Conservation (phyloP, 225 moss, liverwort and hornwort species). For the Climacium dendroides region DNA sequence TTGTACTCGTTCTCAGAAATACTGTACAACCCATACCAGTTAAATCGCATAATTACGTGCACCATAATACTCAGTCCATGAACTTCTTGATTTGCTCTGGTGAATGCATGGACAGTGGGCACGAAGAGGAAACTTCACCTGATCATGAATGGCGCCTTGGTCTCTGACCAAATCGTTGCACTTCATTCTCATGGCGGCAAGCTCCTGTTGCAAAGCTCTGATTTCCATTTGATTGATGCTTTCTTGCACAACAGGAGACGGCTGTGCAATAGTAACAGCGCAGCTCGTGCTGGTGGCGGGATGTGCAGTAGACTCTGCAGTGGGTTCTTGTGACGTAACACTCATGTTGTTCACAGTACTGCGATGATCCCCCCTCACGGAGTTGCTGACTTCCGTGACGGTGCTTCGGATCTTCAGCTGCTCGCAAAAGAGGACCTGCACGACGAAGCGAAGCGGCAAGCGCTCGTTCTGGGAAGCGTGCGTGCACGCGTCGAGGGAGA, state of each 20-base stretch:
- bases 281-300: neutral
- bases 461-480: constrained; percentile 92
- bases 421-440: constrained; percentile 66
- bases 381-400: constrained; percentile 19
- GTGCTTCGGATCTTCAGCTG: constrained; percentile 66
- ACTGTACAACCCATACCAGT: too few relatives aligned
- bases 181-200: constrained; percentile 62
- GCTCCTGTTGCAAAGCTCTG: constrained; percentile 50
- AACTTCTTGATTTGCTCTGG: neutral
- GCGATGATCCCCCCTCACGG: constrained; percentile 9
- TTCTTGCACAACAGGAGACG: constrained; percentile 8
- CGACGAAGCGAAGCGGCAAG: constrained; percentile 69
- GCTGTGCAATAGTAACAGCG: neutral
- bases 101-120: neutral
- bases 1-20: neutral
- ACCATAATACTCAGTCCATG: neutral
- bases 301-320: neutral
- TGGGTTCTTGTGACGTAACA: neutral
- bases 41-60: too few relatives aligned
- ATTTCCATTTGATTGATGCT: constrained; percentile 61
- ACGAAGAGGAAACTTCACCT: neutral
- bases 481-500: constrained; percentile 66
- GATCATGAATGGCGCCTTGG: constrained; percentile 49
- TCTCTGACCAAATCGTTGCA: constrained; percentile 59
- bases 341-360: neutral